Percentiles rank a stretch among this genome's conserved stretches.
Evolutionary conservation across 1,284 basidiomycete species (phyloP).

Genomic region (Naganishia sp.): DNA sequence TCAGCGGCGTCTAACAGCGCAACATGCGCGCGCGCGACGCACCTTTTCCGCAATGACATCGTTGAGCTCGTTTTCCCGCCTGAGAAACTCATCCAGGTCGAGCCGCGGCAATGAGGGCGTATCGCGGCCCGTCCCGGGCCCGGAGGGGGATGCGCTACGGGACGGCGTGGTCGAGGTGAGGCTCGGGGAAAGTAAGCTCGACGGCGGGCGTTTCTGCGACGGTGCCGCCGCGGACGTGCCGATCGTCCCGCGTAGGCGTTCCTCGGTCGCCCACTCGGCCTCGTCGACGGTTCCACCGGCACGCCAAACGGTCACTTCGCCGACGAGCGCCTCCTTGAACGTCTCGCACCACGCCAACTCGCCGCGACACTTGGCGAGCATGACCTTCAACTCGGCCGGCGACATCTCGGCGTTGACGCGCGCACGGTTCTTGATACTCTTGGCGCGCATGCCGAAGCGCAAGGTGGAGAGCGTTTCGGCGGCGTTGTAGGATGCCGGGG

Average conservation of each 20-base stretch:
- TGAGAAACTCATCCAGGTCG: conserved; percentile 94
- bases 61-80: conserved; percentile 93
- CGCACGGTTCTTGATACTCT: conserved; percentile 99
- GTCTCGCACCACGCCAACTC: conserved; percentile 81
- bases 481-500: conserved; percentile 95
- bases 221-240: background rate
- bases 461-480: conserved; percentile 95
- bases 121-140: conserved; percentile 27
- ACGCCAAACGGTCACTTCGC: conserved; percentile 89
- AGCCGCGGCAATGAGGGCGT: conserved; percentile 47
- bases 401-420: conserved; percentile 98
- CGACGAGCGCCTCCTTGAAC: conserved; percentile 86
- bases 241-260: conserved; percentile 1
- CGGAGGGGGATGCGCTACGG: conserved; percentile 14
- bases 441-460: conserved; percentile 97
- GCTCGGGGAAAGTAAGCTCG: conserved; percentile 21
- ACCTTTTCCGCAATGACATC: conserved; percentile 86
- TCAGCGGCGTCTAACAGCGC: background rate
- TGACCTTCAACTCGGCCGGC: conserved; percentile 88
- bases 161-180: conserved; percentile 41
- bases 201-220: conserved; percentile 24
- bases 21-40: conserved; percentile 29
- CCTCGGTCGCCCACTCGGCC: conserved; percentile 70
- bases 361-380: conserved; percentile 86
- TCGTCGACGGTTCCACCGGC: conserved; percentile 83